Percentiles rank a stretch among this genome's conserved stretches.
Conservation (phyloP, 495 filamentous ascomycete species). For the Penicillium paradoxum region DNA sequence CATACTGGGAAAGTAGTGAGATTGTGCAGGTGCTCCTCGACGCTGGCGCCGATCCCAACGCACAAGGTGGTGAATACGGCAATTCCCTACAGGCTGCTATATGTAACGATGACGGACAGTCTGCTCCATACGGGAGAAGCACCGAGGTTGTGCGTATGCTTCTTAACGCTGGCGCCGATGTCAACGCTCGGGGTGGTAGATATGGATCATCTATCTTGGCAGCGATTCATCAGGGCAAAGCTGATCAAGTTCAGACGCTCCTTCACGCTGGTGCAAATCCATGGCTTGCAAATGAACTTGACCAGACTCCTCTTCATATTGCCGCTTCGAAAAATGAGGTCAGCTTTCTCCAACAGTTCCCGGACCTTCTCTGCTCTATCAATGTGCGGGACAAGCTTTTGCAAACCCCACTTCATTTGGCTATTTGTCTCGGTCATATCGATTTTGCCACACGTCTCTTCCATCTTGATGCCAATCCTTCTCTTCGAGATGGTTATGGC, state of each 20-base stretch:
- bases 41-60: too few species aligned
- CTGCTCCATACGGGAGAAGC: too few species aligned
- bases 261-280: conserved; percentile 4
- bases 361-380: neutral
- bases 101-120: too few species aligned
- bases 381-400: neutral
- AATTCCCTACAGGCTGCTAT: too few species aligned
- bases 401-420: conserved; percentile 4
- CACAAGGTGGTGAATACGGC: too few species aligned
- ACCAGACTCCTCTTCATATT: conserved; percentile 5
- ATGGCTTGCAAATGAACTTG: neutral
- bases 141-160: too few species aligned
- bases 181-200: neutral
- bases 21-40: too few species aligned
- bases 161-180: neutral
- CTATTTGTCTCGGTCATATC: conserved; percentile 1
- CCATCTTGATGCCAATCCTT: conserved; percentile 4
- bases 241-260: neutral
- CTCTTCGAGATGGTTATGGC: conserved; percentile 7
- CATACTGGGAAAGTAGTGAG: too few species aligned
- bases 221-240: neutral
- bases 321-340: neutral
- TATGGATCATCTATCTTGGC: neutral
- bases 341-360: neutral
- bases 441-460: conserved; percentile 1